Evolutionary conservation across 768 basidiomycete species (phyloP).

Genomic region (Astraeus odoratus): DNA sequence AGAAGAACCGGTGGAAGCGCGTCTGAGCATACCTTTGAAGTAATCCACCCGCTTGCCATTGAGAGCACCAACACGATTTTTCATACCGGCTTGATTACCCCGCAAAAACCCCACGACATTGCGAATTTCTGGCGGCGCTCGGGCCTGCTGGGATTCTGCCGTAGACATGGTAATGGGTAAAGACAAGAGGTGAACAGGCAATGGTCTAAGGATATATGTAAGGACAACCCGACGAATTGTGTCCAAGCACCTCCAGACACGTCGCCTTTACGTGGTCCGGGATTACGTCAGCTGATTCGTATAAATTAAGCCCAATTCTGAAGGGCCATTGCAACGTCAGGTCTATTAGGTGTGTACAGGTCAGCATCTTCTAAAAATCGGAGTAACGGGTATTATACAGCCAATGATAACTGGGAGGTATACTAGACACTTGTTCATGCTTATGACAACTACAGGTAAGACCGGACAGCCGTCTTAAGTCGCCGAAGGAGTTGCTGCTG

Average conservation of each 20-base stretch:
- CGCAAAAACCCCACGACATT: slow-evolving; percentile 85
- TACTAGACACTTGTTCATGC: not conserved
- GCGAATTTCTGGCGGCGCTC: slow-evolving; percentile 73
- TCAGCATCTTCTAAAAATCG: too few relatives aligned
- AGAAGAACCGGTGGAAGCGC: too few relatives aligned
- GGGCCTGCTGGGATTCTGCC: slow-evolving; percentile 62
- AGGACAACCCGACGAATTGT: too few relatives aligned
- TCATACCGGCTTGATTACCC: slow-evolving; percentile 79
- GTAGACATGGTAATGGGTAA: slow-evolving; percentile 35
- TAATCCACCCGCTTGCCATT: slow-evolving; percentile 96
- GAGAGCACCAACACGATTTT: slow-evolving; percentile 82
- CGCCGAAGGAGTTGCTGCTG: slow-evolving; percentile 46
- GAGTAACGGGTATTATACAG: not conserved
- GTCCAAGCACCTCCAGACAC: too few relatives aligned
- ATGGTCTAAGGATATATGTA: too few relatives aligned
- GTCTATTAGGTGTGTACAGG: too few relatives aligned
- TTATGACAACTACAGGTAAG: not conserved
- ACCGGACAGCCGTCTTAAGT: slow-evolving; percentile 40
- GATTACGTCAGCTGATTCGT: too few relatives aligned
- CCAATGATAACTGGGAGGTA: not conserved
- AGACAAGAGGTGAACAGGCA: too few relatives aligned
- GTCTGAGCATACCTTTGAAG: slow-evolving; percentile 75
- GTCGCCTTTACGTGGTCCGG: too few relatives aligned
- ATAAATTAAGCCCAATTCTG: too few relatives aligned
- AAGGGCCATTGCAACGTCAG: too few relatives aligned